Evolutionary conservation across 192 early-diverging fungal species (phyloP).

Genomic region (Borealophlyctis nickersoniae): DNA sequence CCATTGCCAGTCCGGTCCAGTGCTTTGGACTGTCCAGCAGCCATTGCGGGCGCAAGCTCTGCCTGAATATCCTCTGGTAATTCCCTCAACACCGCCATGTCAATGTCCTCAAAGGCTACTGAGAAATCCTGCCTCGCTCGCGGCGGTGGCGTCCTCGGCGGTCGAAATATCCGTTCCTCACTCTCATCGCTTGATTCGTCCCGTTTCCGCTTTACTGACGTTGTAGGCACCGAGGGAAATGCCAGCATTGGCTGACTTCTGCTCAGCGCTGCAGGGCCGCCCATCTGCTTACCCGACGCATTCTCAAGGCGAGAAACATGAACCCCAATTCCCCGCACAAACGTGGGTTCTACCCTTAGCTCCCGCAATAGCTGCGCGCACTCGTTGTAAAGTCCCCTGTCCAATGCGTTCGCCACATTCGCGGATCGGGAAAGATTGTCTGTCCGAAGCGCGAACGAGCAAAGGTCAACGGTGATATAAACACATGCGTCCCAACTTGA

Average conservation of each 20-base stretch:
- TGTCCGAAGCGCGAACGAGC: background rate
- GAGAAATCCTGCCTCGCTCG: no score
- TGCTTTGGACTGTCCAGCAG: no score
- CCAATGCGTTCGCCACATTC: background rate
- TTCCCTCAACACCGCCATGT: slow-evolving; percentile 18
- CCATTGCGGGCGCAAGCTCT: slow-evolving; percentile 10
- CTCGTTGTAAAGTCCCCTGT: slow-evolving; percentile 25
- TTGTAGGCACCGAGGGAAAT: no score
- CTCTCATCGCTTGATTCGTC: no score
- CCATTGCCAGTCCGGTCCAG: no score
- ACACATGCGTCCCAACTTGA: no score
- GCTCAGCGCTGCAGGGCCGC: no score
- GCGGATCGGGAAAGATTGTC: slow-evolving; percentile 38
- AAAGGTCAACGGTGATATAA: background rate
- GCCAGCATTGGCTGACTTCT: no score
- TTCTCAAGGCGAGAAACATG: slow-evolving; percentile 32
- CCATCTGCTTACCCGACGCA: no score
- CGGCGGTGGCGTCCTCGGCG: no score
- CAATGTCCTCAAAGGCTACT: slow-evolving; percentile 15
- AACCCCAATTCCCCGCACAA: slow-evolving; percentile 45
- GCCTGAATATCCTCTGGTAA: slow-evolving; percentile 21
- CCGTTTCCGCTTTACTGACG: no score
- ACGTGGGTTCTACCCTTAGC: slow-evolving; percentile 21
- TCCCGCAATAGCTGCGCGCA: slow-evolving; percentile 20
- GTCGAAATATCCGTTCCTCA: no score